Conservation (phyloP, 2,329 filamentous ascomycete species). For the Tolypocladium nubicola region DNA sequence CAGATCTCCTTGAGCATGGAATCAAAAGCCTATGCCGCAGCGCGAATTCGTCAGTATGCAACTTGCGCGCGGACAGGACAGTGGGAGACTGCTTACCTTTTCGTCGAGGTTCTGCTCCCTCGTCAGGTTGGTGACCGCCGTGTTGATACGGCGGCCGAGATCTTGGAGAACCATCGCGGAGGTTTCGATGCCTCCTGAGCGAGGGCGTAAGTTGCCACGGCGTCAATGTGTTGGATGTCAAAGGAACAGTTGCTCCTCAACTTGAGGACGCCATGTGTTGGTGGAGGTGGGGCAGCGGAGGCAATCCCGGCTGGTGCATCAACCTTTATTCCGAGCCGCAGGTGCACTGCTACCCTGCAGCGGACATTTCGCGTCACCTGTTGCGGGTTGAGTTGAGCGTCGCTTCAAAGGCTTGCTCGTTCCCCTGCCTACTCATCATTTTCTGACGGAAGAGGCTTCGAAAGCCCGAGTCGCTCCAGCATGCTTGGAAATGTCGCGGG, state of each 20-base stretch:
- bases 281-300: not conserved
- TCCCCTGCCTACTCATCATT: too few relatives aligned
- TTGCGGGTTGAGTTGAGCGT: too few relatives aligned
- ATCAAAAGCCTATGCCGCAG: constrained; percentile 68
- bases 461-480: too few relatives aligned
- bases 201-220: not conserved
- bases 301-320: not conserved
- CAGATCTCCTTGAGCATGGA: constrained; percentile 98
- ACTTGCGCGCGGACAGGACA: not conserved
- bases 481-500: too few relatives aligned
- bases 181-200: not conserved
- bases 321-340: not conserved
- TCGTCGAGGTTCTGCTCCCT: constrained; percentile 89
- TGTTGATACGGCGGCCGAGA: constrained; percentile 94
- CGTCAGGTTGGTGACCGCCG: constrained; percentile 88
- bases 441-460: too few relatives aligned
- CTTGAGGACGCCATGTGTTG: not conserved
- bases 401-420: too few relatives aligned
- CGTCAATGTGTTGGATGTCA: not conserved
- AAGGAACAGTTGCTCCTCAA: not conserved
- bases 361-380: not conserved
- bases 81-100: constrained; percentile 50
- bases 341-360: not conserved
- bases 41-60: not conserved
- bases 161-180: constrained; percentile 90